These are phyloP conservation scores for Macaranga tanarius DNA, from an alignment of 441 rosid genomes.

Conservation along the genomic window DNA sequence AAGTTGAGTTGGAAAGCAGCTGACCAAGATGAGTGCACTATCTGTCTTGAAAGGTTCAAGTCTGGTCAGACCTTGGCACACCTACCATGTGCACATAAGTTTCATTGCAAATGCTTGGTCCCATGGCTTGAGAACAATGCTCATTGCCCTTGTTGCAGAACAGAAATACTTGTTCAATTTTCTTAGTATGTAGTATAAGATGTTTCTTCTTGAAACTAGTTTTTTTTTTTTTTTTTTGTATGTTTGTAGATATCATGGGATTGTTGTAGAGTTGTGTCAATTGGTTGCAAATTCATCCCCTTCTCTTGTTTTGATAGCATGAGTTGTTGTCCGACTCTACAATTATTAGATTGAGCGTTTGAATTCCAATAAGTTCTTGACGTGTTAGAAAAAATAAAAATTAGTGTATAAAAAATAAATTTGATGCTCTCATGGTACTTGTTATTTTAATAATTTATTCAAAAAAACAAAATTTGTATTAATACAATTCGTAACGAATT, in stretches of 20 bases:
- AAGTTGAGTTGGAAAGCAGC: slow-evolving; percentile 52
- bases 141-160: slow-evolving; percentile 79
- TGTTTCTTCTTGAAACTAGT: not conserved
- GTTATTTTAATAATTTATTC: no score
- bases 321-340: no score
- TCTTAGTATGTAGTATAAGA: not conserved
- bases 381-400: no score
- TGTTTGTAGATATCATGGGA: not conserved
- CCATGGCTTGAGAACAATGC: slow-evolving; percentile 69
- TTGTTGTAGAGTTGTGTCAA: not conserved
- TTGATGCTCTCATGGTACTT: not conserved
- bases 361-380: no score
- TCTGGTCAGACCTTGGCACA: slow-evolving; percentile 52
- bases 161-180: slow-evolving; percentile 31
- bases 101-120: slow-evolving; percentile 58
- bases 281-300: no score
- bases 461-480: no score
- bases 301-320: no score
- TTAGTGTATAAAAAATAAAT: no score
- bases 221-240: no score
- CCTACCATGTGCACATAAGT: slow-evolving; percentile 71
- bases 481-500: no score
- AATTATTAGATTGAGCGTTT: not conserved
- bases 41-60: slow-evolving; percentile 65
- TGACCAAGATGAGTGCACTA: slow-evolving; percentile 65